Evolutionary conservation across 257 asterid species (phyloP), one percentile per base, ranked within the genome.

Genomic region (Ehretia macrophylla): DNA sequence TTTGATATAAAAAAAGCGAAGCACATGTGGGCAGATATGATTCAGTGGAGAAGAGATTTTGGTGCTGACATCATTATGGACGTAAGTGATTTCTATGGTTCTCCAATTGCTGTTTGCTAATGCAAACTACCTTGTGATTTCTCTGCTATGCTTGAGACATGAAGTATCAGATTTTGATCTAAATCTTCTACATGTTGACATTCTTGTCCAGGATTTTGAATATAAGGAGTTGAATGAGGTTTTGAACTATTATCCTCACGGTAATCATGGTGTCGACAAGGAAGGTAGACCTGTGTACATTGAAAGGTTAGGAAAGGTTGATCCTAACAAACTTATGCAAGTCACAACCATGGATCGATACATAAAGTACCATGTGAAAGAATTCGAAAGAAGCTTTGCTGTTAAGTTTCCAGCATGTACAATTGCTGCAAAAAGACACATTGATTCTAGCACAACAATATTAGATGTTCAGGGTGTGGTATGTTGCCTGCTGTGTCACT

Each of bases 391-490:
- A 68, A 70, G 48, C 82, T 88, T 92, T 70, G 78, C 88, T 10
- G 60, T 84, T 38, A 88, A 88, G 85, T 92, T 92, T 76, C 97
- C 97, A 52, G 96, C 97, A 72, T 88, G 99, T 75, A 84, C 93
- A 63, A 84, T 88, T 66, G 97, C 99, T 13, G 94, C 99, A 58
- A 92, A 92, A 77, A 79, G 89, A 53, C 96, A 85, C 77, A 93
- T 93, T 60, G 96, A 93, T 79, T 85, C 88, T 14, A 93, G 96
- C 85, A 89, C 97, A 8, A 93, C 97, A 52, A 80, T 93, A 71
- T 79, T 93, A 82, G 97, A 93, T 69, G 99, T 93, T 68, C 99
- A 93, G n/a, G 95, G 99, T 51, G 91, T 93, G 90, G 99, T 93
- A 83, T 20, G 95, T 77, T 56, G 39, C 51, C 59, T 59, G 37